phyloP scores from a whole-genome alignment of 2,329 filamentous ascomycete genomes.

The Pseudonectria buxi region DNA sequence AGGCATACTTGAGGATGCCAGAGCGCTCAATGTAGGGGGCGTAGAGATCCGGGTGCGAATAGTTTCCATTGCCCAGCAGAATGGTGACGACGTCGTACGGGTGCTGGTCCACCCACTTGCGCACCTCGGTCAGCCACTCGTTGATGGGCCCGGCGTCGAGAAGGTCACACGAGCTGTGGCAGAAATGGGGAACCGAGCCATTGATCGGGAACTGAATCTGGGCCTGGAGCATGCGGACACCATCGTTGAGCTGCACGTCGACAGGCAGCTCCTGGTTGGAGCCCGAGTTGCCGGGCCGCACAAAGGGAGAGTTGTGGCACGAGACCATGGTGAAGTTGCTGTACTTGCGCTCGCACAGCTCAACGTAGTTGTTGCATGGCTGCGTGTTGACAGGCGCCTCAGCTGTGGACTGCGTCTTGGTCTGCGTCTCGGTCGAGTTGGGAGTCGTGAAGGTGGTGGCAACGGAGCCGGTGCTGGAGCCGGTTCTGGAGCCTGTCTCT shows the following conservation, averaged over 20 bases:
- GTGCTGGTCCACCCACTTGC: slow-evolving; percentile 64
- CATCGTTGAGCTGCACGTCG: slow-evolving; percentile 68
- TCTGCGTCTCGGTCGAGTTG: slow-evolving; percentile 30
- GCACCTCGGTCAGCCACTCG: slow-evolving; percentile 62
- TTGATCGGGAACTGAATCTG: slow-evolving; percentile 55
- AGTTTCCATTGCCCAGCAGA: slow-evolving; percentile 77
- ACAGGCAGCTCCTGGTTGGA: slow-evolving; percentile 69
- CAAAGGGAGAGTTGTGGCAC: slow-evolving; percentile 78
- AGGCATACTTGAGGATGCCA: slow-evolving; percentile 67
- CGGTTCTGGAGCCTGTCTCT: slow-evolving; percentile 26
- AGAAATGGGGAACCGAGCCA: slow-evolving; percentile 59
- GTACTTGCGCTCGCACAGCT: slow-evolving; percentile 71
- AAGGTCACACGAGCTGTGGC: slow-evolving; percentile 77
- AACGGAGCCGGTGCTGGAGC: slow-evolving; percentile 21
- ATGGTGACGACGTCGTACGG: slow-evolving; percentile 87
- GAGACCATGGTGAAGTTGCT: slow-evolving; percentile 74
- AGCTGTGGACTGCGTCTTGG: slow-evolving; percentile 25
- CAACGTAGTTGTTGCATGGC: slow-evolving; percentile 71
- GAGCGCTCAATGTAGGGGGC: slow-evolving; percentile 61
- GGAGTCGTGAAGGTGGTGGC: slow-evolving; percentile 30
- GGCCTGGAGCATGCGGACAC: slow-evolving; percentile 57
- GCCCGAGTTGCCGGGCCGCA: slow-evolving; percentile 60
- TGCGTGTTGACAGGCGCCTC: slow-evolving; percentile 63
- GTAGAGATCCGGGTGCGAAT: slow-evolving; percentile 58
- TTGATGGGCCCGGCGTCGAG: slow-evolving; percentile 75